These are phyloP conservation scores for Pelargonium citronellum DNA, from an alignment of 441 rosid species.

Conservation along the genomic window DNA sequence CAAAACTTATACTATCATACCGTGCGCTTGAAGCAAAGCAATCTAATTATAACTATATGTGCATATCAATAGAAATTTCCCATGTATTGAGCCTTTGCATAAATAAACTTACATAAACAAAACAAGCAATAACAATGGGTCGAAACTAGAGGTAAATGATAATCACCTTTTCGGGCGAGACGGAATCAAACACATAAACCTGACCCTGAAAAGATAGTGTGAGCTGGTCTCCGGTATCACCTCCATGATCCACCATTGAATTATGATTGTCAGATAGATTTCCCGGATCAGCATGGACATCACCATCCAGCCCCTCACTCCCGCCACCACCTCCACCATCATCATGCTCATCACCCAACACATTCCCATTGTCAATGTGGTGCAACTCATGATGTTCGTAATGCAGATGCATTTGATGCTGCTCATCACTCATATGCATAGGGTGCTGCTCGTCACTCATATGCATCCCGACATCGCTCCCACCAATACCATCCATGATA, in stretches of 20 bases:
- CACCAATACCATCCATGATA: conserved; percentile 42
- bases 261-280: conserved; percentile 34
- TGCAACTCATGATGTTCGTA: conserved; percentile 36
- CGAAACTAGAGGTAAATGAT: neutral
- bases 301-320: conserved; percentile 39
- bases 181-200: conserved; percentile 59
- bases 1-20: too few relatives aligned
- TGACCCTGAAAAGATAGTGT: conserved; percentile 66
- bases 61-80: neutral
- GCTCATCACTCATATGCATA: conserved; percentile 12
- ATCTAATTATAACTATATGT: neutral
- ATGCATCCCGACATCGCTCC: conserved; percentile 33
- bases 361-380: conserved; percentile 34
- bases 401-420: conserved; percentile 36
- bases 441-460: conserved; percentile 29
- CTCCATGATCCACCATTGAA: conserved; percentile 19
- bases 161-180: conserved; percentile 52
- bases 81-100: neutral
- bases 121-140: neutral
- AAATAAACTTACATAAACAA: neutral
- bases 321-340: conserved; percentile 24
- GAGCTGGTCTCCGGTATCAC: conserved; percentile 45
- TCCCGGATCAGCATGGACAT: conserved; percentile 35
- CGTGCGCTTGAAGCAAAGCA: neutral
- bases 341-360: conserved; percentile 33